Conservation (phyloP, 192 early-diverging fungal species). For the Fimicolochytrium jonesii region DNA sequence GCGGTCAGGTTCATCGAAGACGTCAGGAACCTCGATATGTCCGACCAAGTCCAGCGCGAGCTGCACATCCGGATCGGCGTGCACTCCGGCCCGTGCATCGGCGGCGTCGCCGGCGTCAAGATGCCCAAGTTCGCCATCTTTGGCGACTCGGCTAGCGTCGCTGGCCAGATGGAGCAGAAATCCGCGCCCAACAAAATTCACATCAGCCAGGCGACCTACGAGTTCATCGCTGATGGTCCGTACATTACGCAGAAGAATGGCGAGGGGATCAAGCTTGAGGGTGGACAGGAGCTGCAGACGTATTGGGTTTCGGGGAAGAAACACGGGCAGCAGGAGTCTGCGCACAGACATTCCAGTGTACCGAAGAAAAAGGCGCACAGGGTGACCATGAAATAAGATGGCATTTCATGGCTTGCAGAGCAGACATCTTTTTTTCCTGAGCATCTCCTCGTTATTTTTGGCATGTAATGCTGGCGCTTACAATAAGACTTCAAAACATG, state of each 20-base stretch:
- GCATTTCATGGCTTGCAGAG: too few relatives aligned
- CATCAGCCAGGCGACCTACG: slow-evolving; percentile 32
- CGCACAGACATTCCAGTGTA: too few relatives aligned
- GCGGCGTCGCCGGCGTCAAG: slow-evolving; percentile 39
- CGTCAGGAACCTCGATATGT: slow-evolving; percentile 41
- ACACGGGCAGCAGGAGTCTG: too few relatives aligned
- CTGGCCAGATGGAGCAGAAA: slow-evolving; percentile 41
- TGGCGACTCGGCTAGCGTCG: slow-evolving; percentile 42
- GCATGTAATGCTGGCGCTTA: too few relatives aligned
- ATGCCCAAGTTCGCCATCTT: slow-evolving; percentile 46
- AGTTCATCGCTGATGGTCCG: slow-evolving; percentile 25
- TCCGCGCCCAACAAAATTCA: slow-evolving; percentile 39
- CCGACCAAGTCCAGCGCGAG: slow-evolving; percentile 35
- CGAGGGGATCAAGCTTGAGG: slow-evolving; percentile 9
- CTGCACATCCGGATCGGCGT: slow-evolving; percentile 44
- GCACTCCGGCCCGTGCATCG: slow-evolving; percentile 43
- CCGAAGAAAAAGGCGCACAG: too few relatives aligned
- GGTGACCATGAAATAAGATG: too few relatives aligned
- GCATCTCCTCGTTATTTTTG: too few relatives aligned
- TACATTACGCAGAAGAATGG: slow-evolving; percentile 5
- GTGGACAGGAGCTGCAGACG: slow-evolving; percentile 23
- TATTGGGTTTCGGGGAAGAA: slow-evolving; percentile 39
- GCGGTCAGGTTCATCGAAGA: slow-evolving; percentile 37
- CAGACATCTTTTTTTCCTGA: too few relatives aligned
- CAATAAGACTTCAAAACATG: too few relatives aligned